Base-by-base conservation (phyloP, 2,329 filamentous ascomycete species). In the Chalaropsis thielavioides region DNA sequence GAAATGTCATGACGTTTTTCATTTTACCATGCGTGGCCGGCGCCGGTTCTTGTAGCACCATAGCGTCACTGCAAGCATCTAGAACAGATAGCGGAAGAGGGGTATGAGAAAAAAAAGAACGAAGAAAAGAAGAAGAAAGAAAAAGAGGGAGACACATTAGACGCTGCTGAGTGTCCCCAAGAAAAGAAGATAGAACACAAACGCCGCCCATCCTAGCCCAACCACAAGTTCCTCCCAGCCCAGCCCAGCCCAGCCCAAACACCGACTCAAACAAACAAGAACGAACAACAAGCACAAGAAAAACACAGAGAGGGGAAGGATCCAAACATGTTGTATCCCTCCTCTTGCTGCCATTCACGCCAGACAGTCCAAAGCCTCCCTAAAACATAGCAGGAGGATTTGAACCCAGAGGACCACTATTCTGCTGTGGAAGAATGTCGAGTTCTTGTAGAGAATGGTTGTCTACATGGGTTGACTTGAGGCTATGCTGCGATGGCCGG, bases 331-430 rank as follows among this genome's bases (percentile, higher is more conserved):
- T 17, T 2, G n/a, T n/a, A n/a, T 17, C 15, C 4, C 15, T 46
- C 15, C 54, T 31, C 51, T 17, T 38, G 6, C 31, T 27, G 17
- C 24, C 15, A n/a, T 22, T 35, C 54, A 19, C 1, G 7, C 10
- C 24, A n/a, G 27, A 35, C 5, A 31, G 5, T 17, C 17, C 54
- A 58, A 38, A 46, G 31, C 2, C 43, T 27, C 10, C 27, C 51
- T 27, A 64, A 43, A 54, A 67, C 27, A 54, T 60, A 17, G 54
- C 56, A n/a, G 59, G 58, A 7, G 65, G 59, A 22, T 67, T 58
- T 31, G 65, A 64, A 17, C 65, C 65, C 24, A 67, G 54, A 13
- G 65, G 65, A 3, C 65, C 59, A 44, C 46, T 64, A 46, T 62
- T 58, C 17, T 67, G 46, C n/a, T 64, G 62, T 49, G 59, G 65